Evolutionary conservation across 805 yeast species (phyloP).

Genomic region (Komagataella phaffii): DNA sequence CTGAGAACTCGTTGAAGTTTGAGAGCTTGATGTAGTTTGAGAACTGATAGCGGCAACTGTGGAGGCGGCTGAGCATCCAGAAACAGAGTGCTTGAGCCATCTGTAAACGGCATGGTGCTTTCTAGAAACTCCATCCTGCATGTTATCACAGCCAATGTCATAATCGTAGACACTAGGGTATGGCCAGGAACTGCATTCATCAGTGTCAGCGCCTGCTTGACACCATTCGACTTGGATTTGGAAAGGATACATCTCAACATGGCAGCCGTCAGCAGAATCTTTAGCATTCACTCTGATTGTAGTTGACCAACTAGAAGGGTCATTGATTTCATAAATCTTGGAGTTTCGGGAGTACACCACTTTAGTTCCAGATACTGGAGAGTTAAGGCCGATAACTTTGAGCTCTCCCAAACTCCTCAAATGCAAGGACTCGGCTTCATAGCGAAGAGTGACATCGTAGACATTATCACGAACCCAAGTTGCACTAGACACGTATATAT

Average conservation of each 20-base stretch:
- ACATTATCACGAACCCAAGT: background rate
- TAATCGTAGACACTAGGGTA: background rate
- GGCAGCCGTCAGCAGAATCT: conserved; percentile 2
- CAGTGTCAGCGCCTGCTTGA: background rate
- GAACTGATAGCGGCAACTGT: background rate
- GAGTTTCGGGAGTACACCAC: conserved; percentile 13
- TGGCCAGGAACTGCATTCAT: background rate
- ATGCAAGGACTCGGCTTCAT: conserved; percentile 6
- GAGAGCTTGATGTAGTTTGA: background rate
- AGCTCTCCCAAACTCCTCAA: conserved; percentile 11
- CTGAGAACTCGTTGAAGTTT: background rate
- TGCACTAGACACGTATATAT: background rate
- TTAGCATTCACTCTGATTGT: conserved; percentile 12
- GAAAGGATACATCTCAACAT: conserved; percentile 12
- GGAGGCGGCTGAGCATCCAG: background rate
- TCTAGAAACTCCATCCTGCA: background rate
- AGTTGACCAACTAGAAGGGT: conserved; percentile 15
- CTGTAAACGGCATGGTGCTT: background rate
- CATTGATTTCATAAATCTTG: conserved; percentile 8
- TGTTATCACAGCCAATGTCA: background rate
- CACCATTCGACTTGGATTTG: conserved; percentile 18
- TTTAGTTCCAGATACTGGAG: conserved; percentile 12
- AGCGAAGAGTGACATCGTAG: conserved; percentile 4
- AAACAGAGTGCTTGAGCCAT: background rate
- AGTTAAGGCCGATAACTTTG: conserved; percentile 15